These are phyloP conservation scores for Trichoderma asperellum DNA, from an alignment of 2,329 filamentous ascomycete genomes.

Conservation along the genomic window DNA sequence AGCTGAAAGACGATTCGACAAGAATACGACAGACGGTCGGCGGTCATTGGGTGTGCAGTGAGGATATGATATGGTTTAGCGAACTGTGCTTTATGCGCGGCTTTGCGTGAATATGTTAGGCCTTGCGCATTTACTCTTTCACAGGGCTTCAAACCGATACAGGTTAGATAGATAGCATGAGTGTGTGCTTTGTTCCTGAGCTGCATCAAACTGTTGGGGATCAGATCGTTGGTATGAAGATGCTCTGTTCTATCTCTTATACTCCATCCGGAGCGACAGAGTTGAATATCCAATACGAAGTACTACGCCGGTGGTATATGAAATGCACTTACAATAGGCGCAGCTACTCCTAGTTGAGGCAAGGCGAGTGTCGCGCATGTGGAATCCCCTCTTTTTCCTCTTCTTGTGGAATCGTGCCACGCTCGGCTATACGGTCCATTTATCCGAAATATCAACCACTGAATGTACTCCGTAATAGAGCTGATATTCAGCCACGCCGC, in stretches of 20 bases:
- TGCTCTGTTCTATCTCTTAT: not conserved
- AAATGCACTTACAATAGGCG: not conserved
- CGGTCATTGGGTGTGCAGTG: not conserved
- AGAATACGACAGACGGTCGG: not conserved
- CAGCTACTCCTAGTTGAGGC: not conserved
- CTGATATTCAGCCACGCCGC: conserved; percentile 4
- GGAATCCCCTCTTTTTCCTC: not conserved
- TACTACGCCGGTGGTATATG: too few relatives aligned
- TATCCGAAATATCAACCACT: not conserved
- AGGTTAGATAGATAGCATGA: not conserved
- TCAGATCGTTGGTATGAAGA: not conserved
- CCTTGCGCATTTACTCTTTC: not conserved
- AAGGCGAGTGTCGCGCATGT: not conserved
- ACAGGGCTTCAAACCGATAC: not conserved
- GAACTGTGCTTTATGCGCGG: not conserved
- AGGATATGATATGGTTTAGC: not conserved
- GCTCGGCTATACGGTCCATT: not conserved
- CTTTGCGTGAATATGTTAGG: not conserved
- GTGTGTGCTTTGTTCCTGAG: not conserved
- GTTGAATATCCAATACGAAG: not conserved
- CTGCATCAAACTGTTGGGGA: not conserved
- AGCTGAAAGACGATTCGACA: not conserved
- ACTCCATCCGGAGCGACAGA: not conserved
- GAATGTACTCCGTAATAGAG: too few relatives aligned
- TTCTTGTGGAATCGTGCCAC: conserved; percentile 1